phyloP scores from a whole-genome alignment of 1,284 basidiomycete genomes.

The Takashimella tepidaria region DNA sequence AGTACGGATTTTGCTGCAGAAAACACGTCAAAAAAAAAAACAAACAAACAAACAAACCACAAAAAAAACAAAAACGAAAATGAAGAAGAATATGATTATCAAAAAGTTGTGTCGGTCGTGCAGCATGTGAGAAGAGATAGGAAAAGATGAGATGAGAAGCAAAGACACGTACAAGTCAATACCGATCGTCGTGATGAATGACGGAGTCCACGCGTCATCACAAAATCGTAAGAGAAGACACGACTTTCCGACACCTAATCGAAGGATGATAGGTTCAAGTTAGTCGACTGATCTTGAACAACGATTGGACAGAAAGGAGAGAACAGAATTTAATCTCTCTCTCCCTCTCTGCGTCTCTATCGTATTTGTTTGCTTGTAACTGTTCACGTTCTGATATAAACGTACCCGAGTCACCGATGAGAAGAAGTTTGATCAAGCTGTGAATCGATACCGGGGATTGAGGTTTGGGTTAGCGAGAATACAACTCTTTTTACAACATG shows the following conservation, averaged over 20 bases:
- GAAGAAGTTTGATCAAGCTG: slow-evolving; percentile 85
- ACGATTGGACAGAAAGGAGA: not conserved
- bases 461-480: not conserved
- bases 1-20: slow-evolving; percentile 73
- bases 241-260: slow-evolving; percentile 98
- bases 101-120: no score
- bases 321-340: not conserved
- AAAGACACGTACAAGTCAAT: slow-evolving; percentile 44
- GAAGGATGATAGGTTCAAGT: not conserved
- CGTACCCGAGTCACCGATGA: slow-evolving; percentile 92
- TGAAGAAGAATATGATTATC: no score
- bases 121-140: no score
- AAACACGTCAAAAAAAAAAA: no score
- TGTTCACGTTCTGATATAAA: no score
- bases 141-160: no score
- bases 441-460: not conserved
- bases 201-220: slow-evolving; percentile 99
- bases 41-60: no score
- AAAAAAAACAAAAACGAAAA: no score
- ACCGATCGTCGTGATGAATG: slow-evolving; percentile 97
- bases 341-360: no score
- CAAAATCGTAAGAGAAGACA: slow-evolving; percentile 98
- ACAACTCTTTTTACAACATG: no score
- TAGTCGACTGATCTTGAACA: not conserved
- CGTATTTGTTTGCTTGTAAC: no score